These are phyloP conservation scores for Botryotinia globosa DNA, from an alignment of 2,329 filamentous ascomycete genomes.

Conservation along the genomic window DNA sequence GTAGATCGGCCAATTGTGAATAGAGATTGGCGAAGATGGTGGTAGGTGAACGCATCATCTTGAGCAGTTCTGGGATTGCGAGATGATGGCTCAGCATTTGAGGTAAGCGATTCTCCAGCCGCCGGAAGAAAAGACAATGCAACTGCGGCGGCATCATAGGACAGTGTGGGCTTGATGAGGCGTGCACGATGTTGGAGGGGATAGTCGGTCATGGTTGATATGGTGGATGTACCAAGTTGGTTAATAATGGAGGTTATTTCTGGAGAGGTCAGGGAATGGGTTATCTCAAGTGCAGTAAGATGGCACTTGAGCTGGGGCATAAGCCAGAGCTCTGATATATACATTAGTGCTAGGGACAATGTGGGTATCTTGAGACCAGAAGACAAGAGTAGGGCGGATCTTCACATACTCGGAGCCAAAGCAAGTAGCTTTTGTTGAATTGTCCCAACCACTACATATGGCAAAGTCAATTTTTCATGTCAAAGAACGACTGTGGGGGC, in stretches of 20 bases:
- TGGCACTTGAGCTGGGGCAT: slow-evolving; percentile 80
- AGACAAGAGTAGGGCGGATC: background rate
- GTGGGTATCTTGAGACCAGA: background rate
- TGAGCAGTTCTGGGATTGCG: slow-evolving; percentile 39
- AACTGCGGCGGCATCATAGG: slow-evolving; percentile 80
- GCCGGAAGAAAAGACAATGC: slow-evolving; percentile 86
- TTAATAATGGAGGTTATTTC: slow-evolving; percentile 65
- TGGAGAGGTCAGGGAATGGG: slow-evolving; percentile 69
- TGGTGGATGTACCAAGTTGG: slow-evolving; percentile 50
- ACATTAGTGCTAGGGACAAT: background rate
- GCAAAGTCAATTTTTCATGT: background rate
- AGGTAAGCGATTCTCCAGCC: slow-evolving; percentile 53
- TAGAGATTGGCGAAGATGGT: slow-evolving; percentile 81
- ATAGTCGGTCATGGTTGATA: slow-evolving; percentile 62
- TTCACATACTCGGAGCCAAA: slow-evolving; percentile 65
- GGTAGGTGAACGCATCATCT: slow-evolving; percentile 76
- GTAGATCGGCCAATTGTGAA: slow-evolving; percentile 59
- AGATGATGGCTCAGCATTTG: slow-evolving; percentile 10
- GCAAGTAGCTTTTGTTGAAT: slow-evolving; percentile 65
- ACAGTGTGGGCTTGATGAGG: slow-evolving; percentile 77
- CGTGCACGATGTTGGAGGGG: slow-evolving; percentile 66
- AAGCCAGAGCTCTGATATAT: slow-evolving; percentile 70
- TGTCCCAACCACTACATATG: slow-evolving; percentile 53
- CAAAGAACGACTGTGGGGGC: background rate
- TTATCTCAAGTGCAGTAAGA: slow-evolving; percentile 79